These are phyloP conservation scores for Tetracentron sinense DNA, from an alignment of 164 flowering plant genomes.

Conservation along the genomic window DNA sequence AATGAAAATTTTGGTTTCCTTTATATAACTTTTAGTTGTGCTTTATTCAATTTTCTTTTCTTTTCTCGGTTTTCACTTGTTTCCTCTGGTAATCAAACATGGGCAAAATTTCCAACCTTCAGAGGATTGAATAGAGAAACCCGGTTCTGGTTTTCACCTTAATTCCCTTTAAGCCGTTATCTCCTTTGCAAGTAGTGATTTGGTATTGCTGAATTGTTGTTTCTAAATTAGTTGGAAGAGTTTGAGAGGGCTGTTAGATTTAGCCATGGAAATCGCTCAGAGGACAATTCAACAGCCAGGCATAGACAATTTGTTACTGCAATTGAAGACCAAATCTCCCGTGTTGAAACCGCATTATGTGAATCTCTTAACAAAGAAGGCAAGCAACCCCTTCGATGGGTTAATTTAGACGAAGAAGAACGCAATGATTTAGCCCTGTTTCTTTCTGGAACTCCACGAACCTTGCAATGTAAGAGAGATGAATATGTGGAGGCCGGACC, in stretches of 20 bases:
- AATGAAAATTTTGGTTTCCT: not conserved
- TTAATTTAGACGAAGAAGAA: conserved; percentile 71
- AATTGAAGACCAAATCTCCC: conserved; percentile 60
- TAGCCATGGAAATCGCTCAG: conserved; percentile 44
- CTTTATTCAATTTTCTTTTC: no score
- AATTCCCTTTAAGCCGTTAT: conserved; percentile 4
- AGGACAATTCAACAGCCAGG: conserved; percentile 46
- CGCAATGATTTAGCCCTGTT: conserved; percentile 74
- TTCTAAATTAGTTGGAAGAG: conserved; percentile 69
- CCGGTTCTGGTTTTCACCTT: not conserved
- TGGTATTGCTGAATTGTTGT: conserved; percentile 2
- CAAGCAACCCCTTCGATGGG: conserved; percentile 70
- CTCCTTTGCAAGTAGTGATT: not conserved
- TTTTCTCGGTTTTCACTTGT: no score
- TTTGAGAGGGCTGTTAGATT: conserved; percentile 75
- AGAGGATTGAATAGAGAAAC: not conserved
- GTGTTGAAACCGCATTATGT: conserved; percentile 48
- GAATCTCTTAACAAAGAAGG: conserved; percentile 50
- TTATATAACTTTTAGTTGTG: no score
- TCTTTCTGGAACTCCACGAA: conserved; percentile 53
- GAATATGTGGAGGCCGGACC: conserved; percentile 13
- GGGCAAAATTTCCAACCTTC: no score
- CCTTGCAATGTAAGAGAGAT: conserved; percentile 22
- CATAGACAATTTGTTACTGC: conserved; percentile 70
- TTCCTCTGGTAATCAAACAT: no score